phyloP scores from a whole-genome alignment of 179 eudicot genomes.

The Drosera spatulata region DNA sequence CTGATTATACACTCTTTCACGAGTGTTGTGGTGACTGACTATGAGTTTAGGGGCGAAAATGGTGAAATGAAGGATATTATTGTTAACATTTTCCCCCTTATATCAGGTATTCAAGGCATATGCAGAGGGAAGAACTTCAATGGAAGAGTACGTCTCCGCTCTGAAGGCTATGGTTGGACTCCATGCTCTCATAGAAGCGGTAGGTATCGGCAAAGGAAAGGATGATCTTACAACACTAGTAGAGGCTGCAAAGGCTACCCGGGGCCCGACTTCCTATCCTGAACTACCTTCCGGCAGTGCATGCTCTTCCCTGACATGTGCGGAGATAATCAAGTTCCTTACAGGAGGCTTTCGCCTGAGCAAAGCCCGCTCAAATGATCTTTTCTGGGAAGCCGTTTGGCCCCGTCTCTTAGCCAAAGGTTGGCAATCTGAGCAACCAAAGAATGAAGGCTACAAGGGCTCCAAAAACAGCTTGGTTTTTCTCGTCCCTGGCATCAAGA shows the following conservation, averaged over 20 bases:
- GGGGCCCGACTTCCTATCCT: constrained; percentile 12
- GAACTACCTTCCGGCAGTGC: constrained; percentile 53
- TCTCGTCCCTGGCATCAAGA: constrained; percentile 59
- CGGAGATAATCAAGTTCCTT: constrained; percentile 51
- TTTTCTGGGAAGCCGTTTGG: constrained; percentile 94
- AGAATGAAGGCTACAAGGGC: constrained; percentile 26
- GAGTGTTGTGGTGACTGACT: too few relatives aligned
- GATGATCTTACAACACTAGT: constrained; percentile 50
- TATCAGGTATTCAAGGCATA: constrained; percentile 47
- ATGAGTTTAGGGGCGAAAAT: too few relatives aligned
- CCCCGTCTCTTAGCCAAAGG: constrained; percentile 83
- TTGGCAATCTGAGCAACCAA: constrained; percentile 37
- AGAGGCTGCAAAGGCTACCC: constrained; percentile 32
- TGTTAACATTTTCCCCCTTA: too few relatives aligned
- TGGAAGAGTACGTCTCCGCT: constrained; percentile 40
- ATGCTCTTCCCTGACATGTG: constrained; percentile 46
- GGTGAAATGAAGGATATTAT: too few relatives aligned
- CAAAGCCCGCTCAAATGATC: constrained; percentile 66
- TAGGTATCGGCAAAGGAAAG: constrained; percentile 53
- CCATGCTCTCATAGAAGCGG: constrained; percentile 45
- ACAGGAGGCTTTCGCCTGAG: constrained; percentile 65
- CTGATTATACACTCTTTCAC: too few relatives aligned
- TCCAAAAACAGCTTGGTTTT: constrained; percentile 54
- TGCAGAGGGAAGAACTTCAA: constrained; percentile 34
- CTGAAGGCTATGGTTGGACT: constrained; percentile 52